phyloP scores from a whole-genome alignment of 1,139 yeast genomes.

The Spathaspora jeffriesii region DNA sequence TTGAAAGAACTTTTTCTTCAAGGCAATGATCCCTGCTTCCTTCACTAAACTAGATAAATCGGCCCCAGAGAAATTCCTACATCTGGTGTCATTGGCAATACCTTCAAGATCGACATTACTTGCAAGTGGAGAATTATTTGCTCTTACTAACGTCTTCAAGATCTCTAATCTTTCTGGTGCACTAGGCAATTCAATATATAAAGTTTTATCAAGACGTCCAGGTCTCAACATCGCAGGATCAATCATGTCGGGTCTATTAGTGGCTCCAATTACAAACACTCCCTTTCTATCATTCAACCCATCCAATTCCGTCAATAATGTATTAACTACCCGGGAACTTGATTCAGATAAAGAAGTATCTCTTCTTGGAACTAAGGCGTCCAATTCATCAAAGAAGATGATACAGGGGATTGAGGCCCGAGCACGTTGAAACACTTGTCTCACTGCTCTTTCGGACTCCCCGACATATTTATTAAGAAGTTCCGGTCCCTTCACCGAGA shows the following conservation, averaged over 20 bases:
- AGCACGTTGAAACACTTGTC: slow-evolving; percentile 94
- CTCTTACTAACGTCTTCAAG: slow-evolving; percentile 68
- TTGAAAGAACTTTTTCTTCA: slow-evolving; percentile 67
- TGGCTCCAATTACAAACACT: slow-evolving; percentile 94
- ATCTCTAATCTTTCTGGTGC: slow-evolving; percentile 79
- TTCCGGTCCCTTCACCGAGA: slow-evolving; percentile 95
- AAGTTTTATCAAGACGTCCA: slow-evolving; percentile 91
- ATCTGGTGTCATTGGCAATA: slow-evolving; percentile 74
- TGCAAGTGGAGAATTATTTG: slow-evolving; percentile 78
- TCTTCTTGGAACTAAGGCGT: slow-evolving; percentile 94
- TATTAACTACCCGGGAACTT: slow-evolving; percentile 92
- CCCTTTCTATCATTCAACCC: slow-evolving; percentile 94
- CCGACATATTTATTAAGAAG: slow-evolving; percentile 93
- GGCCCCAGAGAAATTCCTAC: slow-evolving; percentile 94
- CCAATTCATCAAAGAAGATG: slow-evolving; percentile 93
- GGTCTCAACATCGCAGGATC: slow-evolving; percentile 99
- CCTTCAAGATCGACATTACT: slow-evolving; percentile 56
- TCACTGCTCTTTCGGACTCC: slow-evolving; percentile 91
- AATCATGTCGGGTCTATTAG: slow-evolving; percentile 97
- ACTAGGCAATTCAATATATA: slow-evolving; percentile 87
- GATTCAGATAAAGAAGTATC: slow-evolving; percentile 88
- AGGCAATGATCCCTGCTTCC: slow-evolving; percentile 90
- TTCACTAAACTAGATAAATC: slow-evolving; percentile 89
- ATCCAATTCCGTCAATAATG: slow-evolving; percentile 89
- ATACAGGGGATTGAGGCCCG: slow-evolving; percentile 95